Conservation (phyloP, 305 asterid genomes). For the Ilex paraguariensis region DNA sequence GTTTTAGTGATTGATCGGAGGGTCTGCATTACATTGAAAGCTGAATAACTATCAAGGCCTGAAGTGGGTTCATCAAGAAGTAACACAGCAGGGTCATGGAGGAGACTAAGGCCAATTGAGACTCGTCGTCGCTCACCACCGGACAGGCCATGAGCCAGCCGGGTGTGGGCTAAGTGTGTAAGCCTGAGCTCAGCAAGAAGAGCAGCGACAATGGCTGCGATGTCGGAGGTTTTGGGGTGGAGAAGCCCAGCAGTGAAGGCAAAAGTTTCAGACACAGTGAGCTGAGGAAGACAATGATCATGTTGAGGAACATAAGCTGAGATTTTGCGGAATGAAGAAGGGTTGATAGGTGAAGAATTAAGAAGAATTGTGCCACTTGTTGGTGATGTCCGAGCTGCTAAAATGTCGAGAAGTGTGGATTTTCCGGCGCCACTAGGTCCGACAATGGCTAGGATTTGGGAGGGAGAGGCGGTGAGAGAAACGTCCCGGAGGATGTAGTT, state of each 20-base stretch:
- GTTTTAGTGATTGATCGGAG: slow-evolving; percentile 52
- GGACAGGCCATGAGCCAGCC: slow-evolving; percentile 60
- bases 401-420: slow-evolving; percentile 86
- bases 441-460: slow-evolving; percentile 86
- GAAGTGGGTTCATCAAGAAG: slow-evolving; percentile 96
- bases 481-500: slow-evolving; percentile 50
- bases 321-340: slow-evolving; percentile 65
- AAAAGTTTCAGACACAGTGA: slow-evolving; percentile 80
- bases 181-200: slow-evolving; percentile 68
- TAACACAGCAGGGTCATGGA: slow-evolving; percentile 85
- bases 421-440: slow-evolving; percentile 99
- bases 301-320: slow-evolving; percentile 93
- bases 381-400: slow-evolving; percentile 75
- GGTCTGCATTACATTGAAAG: slow-evolving; percentile 74
- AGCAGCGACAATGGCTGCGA: slow-evolving; percentile 39
- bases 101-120: slow-evolving; percentile 87
- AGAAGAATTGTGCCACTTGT: slow-evolving; percentile 59
- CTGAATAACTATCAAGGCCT: slow-evolving; percentile 84
- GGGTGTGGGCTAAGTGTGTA: slow-evolving; percentile 43
- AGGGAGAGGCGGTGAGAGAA: slow-evolving; percentile 75
- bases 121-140: slow-evolving; percentile 96
- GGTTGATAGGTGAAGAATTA: slow-evolving; percentile 55
- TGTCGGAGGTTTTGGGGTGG: slow-evolving; percentile 36
- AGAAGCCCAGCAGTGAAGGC: slow-evolving; percentile 67
- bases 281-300: slow-evolving; percentile 68